Conservation (phyloP, 768 basidiomycete species). For the Rhodosporidiobolus sp. region DNA sequence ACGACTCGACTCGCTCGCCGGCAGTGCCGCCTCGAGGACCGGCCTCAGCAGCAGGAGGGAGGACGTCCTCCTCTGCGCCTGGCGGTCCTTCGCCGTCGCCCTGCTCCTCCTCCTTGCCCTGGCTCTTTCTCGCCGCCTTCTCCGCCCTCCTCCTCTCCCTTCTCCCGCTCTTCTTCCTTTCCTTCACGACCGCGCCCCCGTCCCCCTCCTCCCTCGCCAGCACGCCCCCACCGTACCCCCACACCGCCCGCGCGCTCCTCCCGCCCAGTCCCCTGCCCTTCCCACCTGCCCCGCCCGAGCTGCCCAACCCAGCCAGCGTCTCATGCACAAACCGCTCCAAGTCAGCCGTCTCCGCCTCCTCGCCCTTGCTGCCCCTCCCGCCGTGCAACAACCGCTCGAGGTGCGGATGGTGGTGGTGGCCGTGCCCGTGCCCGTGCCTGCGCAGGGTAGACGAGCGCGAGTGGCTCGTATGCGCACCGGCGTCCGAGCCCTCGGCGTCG, state of each 20-base stretch:
- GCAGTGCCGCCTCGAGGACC: neutral
- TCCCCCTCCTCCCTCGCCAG: neutral
- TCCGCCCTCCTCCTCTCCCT: neutral
- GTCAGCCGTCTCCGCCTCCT: neutral
- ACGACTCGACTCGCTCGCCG: accelerated
- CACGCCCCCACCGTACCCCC: neutral
- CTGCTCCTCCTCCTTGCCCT: neutral
- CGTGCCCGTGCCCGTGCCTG: neutral
- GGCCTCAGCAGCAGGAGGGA: too few relatives aligned
- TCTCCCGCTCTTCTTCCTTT: neutral
- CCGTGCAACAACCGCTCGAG: neutral
- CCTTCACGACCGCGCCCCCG: neutral
- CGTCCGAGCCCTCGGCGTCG: too few relatives aligned
- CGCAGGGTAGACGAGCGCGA: neutral
- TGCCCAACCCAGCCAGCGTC: neutral
- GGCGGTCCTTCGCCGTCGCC: neutral
- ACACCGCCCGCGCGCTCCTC: neutral
- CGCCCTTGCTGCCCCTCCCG: neutral
- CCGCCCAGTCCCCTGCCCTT: neutral
- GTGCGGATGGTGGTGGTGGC: neutral
- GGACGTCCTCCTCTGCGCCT: neutral
- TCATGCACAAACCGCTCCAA: neutral
- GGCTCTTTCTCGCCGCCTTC: neutral
- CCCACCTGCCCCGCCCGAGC: neutral
- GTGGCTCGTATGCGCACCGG: too few relatives aligned